Base-by-base conservation (phyloP, 2,329 filamentous ascomycete genomes). In the Corniculantispora saksenae region DNA sequence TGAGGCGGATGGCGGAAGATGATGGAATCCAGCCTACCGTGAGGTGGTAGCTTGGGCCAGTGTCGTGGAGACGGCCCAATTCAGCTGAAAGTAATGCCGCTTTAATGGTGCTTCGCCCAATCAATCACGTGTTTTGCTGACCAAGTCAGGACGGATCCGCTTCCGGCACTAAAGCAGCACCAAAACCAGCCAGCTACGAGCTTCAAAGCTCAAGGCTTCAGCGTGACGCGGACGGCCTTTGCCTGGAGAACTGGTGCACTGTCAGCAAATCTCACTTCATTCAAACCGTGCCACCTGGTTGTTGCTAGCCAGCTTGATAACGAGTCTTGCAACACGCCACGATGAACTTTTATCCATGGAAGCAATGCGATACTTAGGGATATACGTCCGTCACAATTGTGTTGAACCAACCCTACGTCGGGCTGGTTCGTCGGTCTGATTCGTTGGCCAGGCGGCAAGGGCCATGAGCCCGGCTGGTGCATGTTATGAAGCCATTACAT, bases 181-280 rank as follows among this genome's bases (percentile, higher is more conserved):
- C 56, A 45, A 17, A 47, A 32, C 1, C 7, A 12, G 4, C 19
- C 21, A 13, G 29, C 12, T 21, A 19, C n/a, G 43, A 58, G 43
- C 43, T 57, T 21, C 38, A 38, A 48, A 63, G 53, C 61, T 63
- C 61, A 63, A 63, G 61, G 61, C 61, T 63, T 63, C 61, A 63
- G 61, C 53, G 61, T 63, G 61, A 63, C 61, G 61, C 61, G 61
- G 53, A 63, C 60, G 19, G n/a, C 8, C 25, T 38, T 4, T 56
- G 27, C 15, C 17, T 10, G 23, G 54, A 38, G 54, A 38, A 23
- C n/a, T 13, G 48, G 15, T 23, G n/a, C 32, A 10, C 50, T 13
- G 50, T 54, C 48, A 54, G 59, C 38, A 38, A 53, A 17, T 47
- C 38, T 55, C 25, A 45, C 50, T 55, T 27, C n/a, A 29, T 25